A percentile compares a stretch with the other conserved stretches of the same genome.
phyloP scores from a whole-genome alignment of 2,329 filamentous ascomycete species.

The Fusarium nanum region DNA sequence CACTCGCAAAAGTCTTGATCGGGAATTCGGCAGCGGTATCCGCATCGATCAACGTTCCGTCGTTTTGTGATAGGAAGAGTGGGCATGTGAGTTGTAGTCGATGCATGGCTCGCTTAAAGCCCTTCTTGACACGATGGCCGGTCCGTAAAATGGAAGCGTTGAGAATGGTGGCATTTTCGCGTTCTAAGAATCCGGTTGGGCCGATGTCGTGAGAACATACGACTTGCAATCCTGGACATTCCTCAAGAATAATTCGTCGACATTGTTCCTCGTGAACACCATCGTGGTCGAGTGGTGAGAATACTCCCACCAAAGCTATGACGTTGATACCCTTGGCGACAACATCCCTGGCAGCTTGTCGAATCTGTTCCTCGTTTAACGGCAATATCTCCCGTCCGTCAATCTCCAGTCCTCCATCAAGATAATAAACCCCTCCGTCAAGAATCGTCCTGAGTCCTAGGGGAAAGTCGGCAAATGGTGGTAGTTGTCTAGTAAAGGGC shows the following conservation, averaged over 20 bases:
- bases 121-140: slow-evolving; percentile 58
- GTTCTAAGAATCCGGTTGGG: slow-evolving; percentile 56
- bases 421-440: slow-evolving; percentile 55
- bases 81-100: slow-evolving; percentile 56
- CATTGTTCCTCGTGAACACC: slow-evolving; percentile 56
- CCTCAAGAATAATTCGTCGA: slow-evolving; percentile 52
- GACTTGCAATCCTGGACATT: slow-evolving; percentile 51
- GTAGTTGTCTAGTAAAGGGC: slow-evolving; percentile 57
- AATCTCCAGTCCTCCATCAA: slow-evolving; percentile 61
- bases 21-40: slow-evolving; percentile 60
- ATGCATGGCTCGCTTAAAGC: slow-evolving; percentile 60
- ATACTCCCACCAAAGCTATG: slow-evolving; percentile 59
- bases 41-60: slow-evolving; percentile 63
- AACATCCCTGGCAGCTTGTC: slow-evolving; percentile 49
- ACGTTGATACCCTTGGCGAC: slow-evolving; percentile 51
- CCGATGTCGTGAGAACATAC: slow-evolving; percentile 59
- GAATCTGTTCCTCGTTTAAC: slow-evolving; percentile 54
- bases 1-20: slow-evolving; percentile 65
- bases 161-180: slow-evolving; percentile 67
- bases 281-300: slow-evolving; percentile 58
- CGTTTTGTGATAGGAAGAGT: slow-evolving; percentile 64
- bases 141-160: slow-evolving; percentile 64
- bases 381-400: slow-evolving; percentile 59
- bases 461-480: slow-evolving; percentile 61
- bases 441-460: slow-evolving; percentile 54